Base-by-base conservation (phyloP, 345 rosid genomes). In the Populus pruinosa region DNA sequence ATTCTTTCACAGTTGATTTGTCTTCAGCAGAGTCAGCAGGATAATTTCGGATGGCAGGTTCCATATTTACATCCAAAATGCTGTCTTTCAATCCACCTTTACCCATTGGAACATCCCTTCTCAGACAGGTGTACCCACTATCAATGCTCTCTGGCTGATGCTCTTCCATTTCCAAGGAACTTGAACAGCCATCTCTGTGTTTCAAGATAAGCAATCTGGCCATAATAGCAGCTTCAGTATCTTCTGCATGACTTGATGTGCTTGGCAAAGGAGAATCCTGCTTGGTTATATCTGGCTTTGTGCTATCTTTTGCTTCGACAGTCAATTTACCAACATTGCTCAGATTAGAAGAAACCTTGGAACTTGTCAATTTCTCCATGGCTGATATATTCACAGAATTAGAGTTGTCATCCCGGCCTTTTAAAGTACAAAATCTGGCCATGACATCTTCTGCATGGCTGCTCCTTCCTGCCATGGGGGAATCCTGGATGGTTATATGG, bases 381-480 rank as follows among this genome's bases (percentile, higher is more conserved):
- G 77, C 78, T 13, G n/a, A 25, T 67, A 79, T 70, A 65, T 39
- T 50, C 23, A 43, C 75, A 61, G 71, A 78, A 59, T 69, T 77
- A 23, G 73, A 18, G 71, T 67, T 29, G 25, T 70, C 79, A 35
- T 47, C 77, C 71, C 81, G 85, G 77, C 69, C 36, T 80, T 86
- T 88, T 38, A 88, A 89, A 69, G 87, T 82, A 68, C 73, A 67
- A 80, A 83, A 86, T 87, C 94, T 89, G 44, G 87, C 81, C 82
- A 87, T 73, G 47, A 89, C 88, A 87, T 90, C 91, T 82, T 86
- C 86, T 72, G 73, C 75, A 74, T 78, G 72, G 78, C 68, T 65
- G 78, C 73, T 77, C 16, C 73, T 68, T 44, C 76, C 79, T 62
- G 64, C 41, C 21, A 25, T 66, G 53, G 83, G 75, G 70, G 76